Evolutionary conservation across 2,329 filamentous ascomycete genomes (phyloP), one percentile per base, ranked within the genome.

Genomic region (Diatrype stigma): DNA sequence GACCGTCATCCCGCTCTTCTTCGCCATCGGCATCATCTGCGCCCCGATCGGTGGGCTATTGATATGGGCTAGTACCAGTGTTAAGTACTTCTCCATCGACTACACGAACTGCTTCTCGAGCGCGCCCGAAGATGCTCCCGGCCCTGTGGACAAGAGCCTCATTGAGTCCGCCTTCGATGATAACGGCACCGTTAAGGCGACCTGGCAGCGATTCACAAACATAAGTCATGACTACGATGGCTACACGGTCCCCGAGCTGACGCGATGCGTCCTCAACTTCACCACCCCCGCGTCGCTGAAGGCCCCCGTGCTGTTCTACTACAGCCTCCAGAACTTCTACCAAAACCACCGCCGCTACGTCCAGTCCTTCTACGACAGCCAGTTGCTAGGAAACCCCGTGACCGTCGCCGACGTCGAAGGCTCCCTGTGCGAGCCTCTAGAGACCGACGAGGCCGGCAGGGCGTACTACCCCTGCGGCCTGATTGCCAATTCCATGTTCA

Each of bases 271-370:
- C 30, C 71, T 99, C 50, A 78, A 83, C 55, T 96, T 97, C 71
- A 76, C 81, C 34, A 84, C 96, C 8, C 90, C 90, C 1, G 86
- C 93, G 62, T 75, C 84, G 52, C 86, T 99, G 70, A 78, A 80
- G 3, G 82, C 91, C 1, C 91, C 93, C 0, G 89, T 99, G 11
- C 81, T 93, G 54, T 84, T 97, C 70, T 99, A 96, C 76, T 99
- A 99, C 71, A 87, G 88, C 60, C 84, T 99, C 56, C 93, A 90
- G 51, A 96, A 97, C 73, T 99, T 99, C 74, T 97, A 97, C 75
- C 94, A 99, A 72, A 99, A 99, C 68, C 94, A 99, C 68, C 87
- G 94, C 58, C 86, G 93, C 70, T 99, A 99, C 61, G 94, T 96
- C 54, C 89, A 90, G 66, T 96, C 90, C 1, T 87, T 96, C 63